Percentiles rank a stretch among this genome's conserved stretches.
Evolutionary conservation across 768 basidiomycete species (phyloP).

Genomic region (Pleurotus ostreatus): DNA sequence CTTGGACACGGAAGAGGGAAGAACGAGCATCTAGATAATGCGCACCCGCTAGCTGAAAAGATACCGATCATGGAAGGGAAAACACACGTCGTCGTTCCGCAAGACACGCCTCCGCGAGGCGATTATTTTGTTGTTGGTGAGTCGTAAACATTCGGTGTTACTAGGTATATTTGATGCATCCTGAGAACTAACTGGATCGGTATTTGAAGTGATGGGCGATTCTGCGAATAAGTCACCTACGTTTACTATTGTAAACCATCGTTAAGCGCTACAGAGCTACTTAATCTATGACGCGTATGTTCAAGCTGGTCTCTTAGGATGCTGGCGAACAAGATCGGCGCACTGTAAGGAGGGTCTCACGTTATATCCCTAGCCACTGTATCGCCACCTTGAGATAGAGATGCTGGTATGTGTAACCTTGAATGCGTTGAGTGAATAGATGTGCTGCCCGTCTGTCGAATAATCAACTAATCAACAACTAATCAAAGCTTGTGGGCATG

Average conservation of each 20-base stretch:
- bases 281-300: not conserved
- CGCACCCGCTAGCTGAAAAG: not conserved
- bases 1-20: not conserved
- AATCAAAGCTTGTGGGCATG: too few relatives aligned
- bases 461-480: too few relatives aligned
- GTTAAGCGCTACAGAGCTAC: not conserved
- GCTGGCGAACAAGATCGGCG: too few relatives aligned
- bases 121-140: not conserved
- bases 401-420: too few relatives aligned
- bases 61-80: not conserved
- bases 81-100: not conserved
- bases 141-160: not conserved
- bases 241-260: not conserved
- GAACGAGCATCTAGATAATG: not conserved
- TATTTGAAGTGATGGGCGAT: not conserved
- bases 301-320: not conserved
- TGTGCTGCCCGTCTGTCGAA: too few relatives aligned
- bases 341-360: too few relatives aligned
- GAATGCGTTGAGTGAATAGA: too few relatives aligned
- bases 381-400: too few relatives aligned
- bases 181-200: too few relatives aligned
- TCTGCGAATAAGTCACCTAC: not conserved
- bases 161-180: too few relatives aligned
- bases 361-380: too few relatives aligned
- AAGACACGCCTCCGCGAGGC: not conserved